A percentile compares a stretch with the other conserved stretches of the same genome.
These are phyloP conservation scores for Claviceps maximensis DNA, from an alignment of 2,329 filamentous ascomycete genomes.

Conservation along the genomic window DNA sequence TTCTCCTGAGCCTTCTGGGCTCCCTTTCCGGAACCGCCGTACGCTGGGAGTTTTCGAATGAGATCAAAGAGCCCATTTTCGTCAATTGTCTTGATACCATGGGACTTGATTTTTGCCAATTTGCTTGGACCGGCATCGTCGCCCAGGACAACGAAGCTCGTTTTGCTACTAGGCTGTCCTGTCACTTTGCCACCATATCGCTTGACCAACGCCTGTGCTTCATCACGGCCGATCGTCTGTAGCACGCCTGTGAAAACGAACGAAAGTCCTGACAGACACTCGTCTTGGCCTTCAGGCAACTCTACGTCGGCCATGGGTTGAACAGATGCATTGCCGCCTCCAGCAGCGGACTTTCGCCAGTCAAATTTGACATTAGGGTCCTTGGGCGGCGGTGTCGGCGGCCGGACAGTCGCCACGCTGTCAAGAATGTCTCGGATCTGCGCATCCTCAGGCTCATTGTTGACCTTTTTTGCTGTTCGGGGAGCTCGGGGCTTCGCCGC, in stretches of 20 bases:
- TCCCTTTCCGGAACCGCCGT: constrained; percentile 77
- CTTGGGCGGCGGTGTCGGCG: constrained; percentile 71
- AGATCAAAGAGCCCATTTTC: constrained; percentile 85
- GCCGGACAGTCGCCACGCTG: constrained; percentile 67
- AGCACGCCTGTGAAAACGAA: constrained; percentile 95
- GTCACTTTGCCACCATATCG: constrained; percentile 89
- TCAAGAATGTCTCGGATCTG: constrained; percentile 72
- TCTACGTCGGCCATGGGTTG: constrained; percentile 54
- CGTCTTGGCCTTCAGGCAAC: constrained; percentile 70
- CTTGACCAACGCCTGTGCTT: constrained; percentile 77
- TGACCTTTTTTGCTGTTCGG: constrained; percentile 49
- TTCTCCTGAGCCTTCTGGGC: constrained; percentile 79
- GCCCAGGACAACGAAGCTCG: constrained; percentile 84
- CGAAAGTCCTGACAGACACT: constrained; percentile 76
- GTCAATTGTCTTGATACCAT: constrained; percentile 81
- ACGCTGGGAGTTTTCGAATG: constrained; percentile 66
- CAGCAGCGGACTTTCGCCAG: constrained; percentile 49
- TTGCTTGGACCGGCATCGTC: constrained; percentile 89
- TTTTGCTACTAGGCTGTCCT: constrained; percentile 76
- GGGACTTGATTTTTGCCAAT: constrained; percentile 67
- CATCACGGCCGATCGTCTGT: constrained; percentile 66
- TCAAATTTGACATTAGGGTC: constrained; percentile 65
- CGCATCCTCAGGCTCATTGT: constrained; percentile 52
- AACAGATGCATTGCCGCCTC: constrained; percentile 44
- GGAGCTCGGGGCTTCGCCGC: constrained; percentile 45